Percentiles rank a stretch among this genome's conserved stretches.
Conservation (phyloP, 2,329 filamentous ascomycete genomes). For the Aspergillus tanneri region DNA sequence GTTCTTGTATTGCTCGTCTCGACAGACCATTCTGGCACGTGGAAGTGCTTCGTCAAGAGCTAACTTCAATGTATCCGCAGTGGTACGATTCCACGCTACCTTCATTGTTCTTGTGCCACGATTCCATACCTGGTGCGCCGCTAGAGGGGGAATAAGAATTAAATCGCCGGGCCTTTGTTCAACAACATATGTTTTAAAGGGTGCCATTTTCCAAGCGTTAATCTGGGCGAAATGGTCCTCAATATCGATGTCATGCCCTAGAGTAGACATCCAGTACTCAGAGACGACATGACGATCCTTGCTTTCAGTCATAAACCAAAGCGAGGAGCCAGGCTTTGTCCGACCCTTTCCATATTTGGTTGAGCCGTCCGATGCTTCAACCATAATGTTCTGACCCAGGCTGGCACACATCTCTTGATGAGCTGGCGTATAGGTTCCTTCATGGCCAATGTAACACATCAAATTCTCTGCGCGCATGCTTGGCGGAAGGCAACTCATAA, state of each 20-base stretch:
- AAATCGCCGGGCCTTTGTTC: constrained; percentile 90
- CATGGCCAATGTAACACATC: constrained; percentile 97
- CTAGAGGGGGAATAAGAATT: constrained; percentile 86
- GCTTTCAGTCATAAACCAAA: constrained; percentile 99
- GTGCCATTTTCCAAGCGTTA: constrained; percentile 91
- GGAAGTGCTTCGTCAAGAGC: constrained; percentile 85
- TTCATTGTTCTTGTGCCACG: constrained; percentile 94
- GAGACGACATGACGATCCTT: constrained; percentile 87
- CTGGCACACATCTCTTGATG: constrained; percentile 98
- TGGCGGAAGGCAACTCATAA: constrained; percentile 87
- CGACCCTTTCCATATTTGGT: constrained; percentile 66
- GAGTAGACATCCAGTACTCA: constrained; percentile 88
- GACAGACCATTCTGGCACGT: constrained; percentile 84
- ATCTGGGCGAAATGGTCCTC: constrained; percentile 96
- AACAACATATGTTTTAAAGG: constrained; percentile 88
- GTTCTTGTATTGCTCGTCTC: constrained; percentile 98
- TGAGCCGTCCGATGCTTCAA: constrained; percentile 71
- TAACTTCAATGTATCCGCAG: constrained; percentile 82
- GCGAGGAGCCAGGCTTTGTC: constrained; percentile 78
- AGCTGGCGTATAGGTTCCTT: constrained; percentile 92
- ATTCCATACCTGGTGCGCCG: constrained; percentile 98
- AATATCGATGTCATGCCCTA: constrained; percentile 95
- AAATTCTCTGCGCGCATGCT: constrained; percentile 93
- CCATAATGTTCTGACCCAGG: constrained; percentile 97
- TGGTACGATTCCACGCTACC: constrained; percentile 95